These are phyloP conservation scores for Chaetomium sp. DNA, from an alignment of 2,329 filamentous ascomycete species.

Conservation along the genomic window DNA sequence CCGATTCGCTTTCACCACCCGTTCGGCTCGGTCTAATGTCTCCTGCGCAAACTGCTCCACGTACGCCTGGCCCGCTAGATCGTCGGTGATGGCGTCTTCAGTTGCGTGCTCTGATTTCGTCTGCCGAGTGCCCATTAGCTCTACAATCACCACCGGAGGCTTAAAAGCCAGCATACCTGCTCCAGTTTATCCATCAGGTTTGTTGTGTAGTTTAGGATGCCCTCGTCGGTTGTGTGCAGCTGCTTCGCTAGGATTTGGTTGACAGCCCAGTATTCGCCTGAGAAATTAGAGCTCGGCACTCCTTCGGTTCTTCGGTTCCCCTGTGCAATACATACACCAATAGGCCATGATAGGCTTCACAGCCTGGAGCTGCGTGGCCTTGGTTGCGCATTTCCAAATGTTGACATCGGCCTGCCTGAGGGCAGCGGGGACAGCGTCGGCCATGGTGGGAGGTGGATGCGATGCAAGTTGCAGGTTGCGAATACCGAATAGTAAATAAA, in stretches of 20 bases:
- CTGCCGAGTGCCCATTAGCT: conserved; percentile 41
- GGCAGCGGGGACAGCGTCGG: conserved; percentile 67
- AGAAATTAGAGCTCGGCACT: conserved; percentile 30
- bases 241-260: conserved; percentile 84
- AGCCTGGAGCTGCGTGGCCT: conserved; percentile 80
- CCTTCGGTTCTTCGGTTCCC: too few species aligned
- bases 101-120: conserved; percentile 71
- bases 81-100: conserved; percentile 84
- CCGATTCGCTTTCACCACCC: conserved; percentile 77
- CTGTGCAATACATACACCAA: conserved; percentile 72
- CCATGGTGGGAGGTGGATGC: conserved; percentile 58
- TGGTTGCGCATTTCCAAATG: conserved; percentile 70
- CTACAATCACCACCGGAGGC: background rate
- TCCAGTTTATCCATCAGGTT: conserved; percentile 90
- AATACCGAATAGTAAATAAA: background rate
- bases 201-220: conserved; percentile 78
- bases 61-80: conserved; percentile 83
- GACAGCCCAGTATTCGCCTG: conserved; percentile 88
- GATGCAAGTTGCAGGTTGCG: background rate
- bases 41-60: conserved; percentile 92
- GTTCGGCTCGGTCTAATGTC: conserved; percentile 81
- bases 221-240: conserved; percentile 76
- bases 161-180: conserved; percentile 51
- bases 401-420: conserved; percentile 81
- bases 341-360: conserved; percentile 89